Evolutionary conservation across 306 rosid genomes (phyloP), one percentile per base, ranked within the genome.

Genomic region (Cicer pinnatifidum): DNA sequence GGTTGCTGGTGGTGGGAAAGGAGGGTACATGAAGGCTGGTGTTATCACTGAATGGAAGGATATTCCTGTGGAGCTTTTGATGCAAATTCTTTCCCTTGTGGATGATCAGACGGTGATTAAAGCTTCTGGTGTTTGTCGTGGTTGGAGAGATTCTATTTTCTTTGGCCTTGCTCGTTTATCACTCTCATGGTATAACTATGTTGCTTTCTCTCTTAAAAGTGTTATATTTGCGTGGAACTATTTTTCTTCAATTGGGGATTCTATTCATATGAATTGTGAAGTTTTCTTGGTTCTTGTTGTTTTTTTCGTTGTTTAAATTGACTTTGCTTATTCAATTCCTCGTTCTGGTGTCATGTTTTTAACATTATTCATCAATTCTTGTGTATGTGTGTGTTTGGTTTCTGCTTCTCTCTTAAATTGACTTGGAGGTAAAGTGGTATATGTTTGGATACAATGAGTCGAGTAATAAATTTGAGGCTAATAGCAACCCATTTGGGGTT

Each of bases 61-160:
- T 77, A 91, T 95, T 80, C 97, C 99, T 6, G 89, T 88, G 85
- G 99, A 95, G 84, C 99, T 95, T 35, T 79, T 95, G 78, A 20
- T 95, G 86, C 97, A 95, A 62, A 90, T 95, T 48, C 37, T 91
- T 63, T 82, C 92, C 0, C 88, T 90, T 74, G 87, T 81, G 28
- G 97, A 88, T 80, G 92, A 92, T 87, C 91, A 73, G 79, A 82
- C 93, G 1, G 96, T 85, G 69, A 82, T 95, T 81, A 44, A 35
- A 52, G 97, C 90, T 46, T 88, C 92, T 43, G 96, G 91, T 1
- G 96, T 95, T 54, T 95, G 99, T 76, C 91, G 99, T 78, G 97
- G 96, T 1, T 95, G 99, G 99, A 91, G 99, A 84, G 97, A 90
- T 76, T 90, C 96, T 61, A 76, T 92, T 71, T 87, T 76, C 87